Base-by-base conservation (phyloP, 495 filamentous ascomycete genomes). In the Penicillium samsonianum region DNA sequence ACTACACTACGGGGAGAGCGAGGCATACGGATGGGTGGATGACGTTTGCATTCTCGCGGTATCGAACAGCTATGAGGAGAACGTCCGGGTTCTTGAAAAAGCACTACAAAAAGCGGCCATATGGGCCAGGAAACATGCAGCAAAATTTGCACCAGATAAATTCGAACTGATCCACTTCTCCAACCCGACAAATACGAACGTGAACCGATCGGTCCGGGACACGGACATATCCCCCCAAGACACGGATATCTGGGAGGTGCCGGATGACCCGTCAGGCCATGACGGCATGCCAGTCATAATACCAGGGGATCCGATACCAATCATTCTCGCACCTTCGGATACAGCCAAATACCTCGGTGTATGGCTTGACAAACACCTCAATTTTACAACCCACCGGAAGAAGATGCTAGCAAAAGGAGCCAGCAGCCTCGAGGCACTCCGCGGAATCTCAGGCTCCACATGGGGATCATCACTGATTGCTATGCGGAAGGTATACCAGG, bases 281-380 rank as follows among this genome's bases (percentile, higher is more conserved):
- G 37, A 54, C 20, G 22, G 12, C 10, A 55, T 60, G 26, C 37
- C 45, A 5, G 14, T 60, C 0, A 1, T 2, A 2, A 7, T 22
- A 0, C 31, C 51, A 4, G 37, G 26, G 0, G 6, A 11, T 1
- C 25, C 25, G 25, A 4, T 4, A 7, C 20, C 42, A 1, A 50
- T 50, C 6, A 2, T 17, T 7, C 37, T 40, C n/a, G 37, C 42
- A 50, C 51, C 37, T 11, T 2, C 5, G 0, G 2, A 44, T 1
- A 1, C 28, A 0, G 43, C 50, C 1, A 58, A 44, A 47, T 64
- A 64, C 23, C 57, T 63, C 2, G 52, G 56, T 19, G 11, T 65
- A 43, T 65, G 58, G 58, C 58, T 65, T 0, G 65, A 67, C 22
- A 46, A 46, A 16, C 22, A 41, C 3, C 60, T 71, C 2, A 53